Base-by-base conservation (phyloP, 768 basidiomycete genomes). In the Sporobolomyces roseus region DNA sequence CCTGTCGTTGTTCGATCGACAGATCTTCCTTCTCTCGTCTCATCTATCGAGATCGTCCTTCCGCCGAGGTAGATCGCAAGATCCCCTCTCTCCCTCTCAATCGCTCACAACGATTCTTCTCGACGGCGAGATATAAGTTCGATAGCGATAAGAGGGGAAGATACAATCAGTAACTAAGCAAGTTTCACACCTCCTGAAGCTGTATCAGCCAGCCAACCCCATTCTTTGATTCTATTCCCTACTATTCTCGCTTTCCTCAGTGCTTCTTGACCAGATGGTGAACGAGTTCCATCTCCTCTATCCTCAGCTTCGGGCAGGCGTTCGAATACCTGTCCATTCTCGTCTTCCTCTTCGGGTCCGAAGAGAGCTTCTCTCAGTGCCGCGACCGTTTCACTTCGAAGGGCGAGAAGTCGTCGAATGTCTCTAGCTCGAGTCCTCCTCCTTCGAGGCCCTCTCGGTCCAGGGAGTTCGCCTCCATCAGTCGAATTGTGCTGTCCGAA, bases 301-400 rank as follows among this genome's bases (percentile, higher is more conserved):
- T 33, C 63, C 35, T 56, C 55, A 1, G 35, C 25, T 27, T 38
- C 60, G 12, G 63, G 54, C 23, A 33, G 14, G 17, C 55, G 25
- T 17, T 65, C 63, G 30, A 65, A 50, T 25, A 58, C 63, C 8
- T 66, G 48, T 33, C 52, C 51, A 4, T 56, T 33, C 35, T 61
- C 48, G 10, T 36, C 62, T 23, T 32, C 48, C 14, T 45, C 41
- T 5, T 17, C 30, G 29, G 30, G 56, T 53, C 50, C 59, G 19
- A 69, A 61, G 12, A 55, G 52, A 29, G 54, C n/a, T 27, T 58
- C 51, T 2, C 36, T 56, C 17, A 69, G 32, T 8, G 51, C 46
- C 14, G 68, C 61, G 54, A 68, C 66, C 16, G 66, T 68, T 33
- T 62, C 61, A 25, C 25, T 43, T 12, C 61, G n/a, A 1, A 69